Percentiles rank a stretch among this genome's conserved stretches.
These are phyloP conservation scores for Wickerhamiella domercqiae DNA, from an alignment of 805 yeast genomes.

Conservation along the genomic window DNA sequence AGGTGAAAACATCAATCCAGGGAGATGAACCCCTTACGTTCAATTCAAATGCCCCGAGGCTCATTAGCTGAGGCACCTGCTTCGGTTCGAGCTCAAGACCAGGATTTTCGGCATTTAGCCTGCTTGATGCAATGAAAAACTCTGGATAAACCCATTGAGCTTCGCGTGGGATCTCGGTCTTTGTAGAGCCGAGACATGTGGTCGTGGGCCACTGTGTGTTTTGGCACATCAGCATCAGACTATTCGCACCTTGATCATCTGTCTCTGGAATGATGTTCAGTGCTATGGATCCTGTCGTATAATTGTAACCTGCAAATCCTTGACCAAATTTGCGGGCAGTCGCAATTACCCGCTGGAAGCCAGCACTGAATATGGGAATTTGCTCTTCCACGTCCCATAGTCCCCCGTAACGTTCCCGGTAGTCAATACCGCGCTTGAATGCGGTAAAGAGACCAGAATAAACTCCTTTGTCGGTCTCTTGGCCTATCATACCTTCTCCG, in stretches of 20 bases:
- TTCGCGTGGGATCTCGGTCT: conserved; percentile 2
- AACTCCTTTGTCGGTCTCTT: conserved; percentile 20
- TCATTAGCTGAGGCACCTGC: conserved; percentile 30
- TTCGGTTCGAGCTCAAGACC: conserved; percentile 26
- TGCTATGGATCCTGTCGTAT: conserved; percentile 15
- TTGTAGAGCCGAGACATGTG: conserved; percentile 6
- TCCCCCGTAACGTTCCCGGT: conserved; percentile 35
- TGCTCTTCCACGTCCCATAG: conserved; percentile 27
- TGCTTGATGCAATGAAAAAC: conserved; percentile 12
- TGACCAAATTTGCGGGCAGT: conserved; percentile 20
- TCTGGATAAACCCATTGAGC: conserved; percentile 11
- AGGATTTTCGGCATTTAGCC: conserved; percentile 17
- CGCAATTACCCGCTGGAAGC: conserved; percentile 32
- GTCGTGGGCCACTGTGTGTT: conserved; percentile 4
- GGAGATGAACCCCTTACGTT: conserved; percentile 35
- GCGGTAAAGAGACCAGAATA: conserved; percentile 41
- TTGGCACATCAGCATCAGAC: conserved; percentile 14
- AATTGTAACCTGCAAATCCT: conserved; percentile 19
- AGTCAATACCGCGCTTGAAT: conserved; percentile 33
- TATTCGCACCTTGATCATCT: conserved; percentile 16
- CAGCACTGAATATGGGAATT: conserved; percentile 40
- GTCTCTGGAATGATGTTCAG: conserved; percentile 15
- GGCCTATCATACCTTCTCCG: conserved; percentile 37
- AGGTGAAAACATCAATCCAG: conserved; percentile 22
- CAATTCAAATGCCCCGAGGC: conserved; percentile 36